Evolutionary conservation across 495 filamentous ascomycete genomes (phyloP).

Genomic region (Penicillium daleae): DNA sequence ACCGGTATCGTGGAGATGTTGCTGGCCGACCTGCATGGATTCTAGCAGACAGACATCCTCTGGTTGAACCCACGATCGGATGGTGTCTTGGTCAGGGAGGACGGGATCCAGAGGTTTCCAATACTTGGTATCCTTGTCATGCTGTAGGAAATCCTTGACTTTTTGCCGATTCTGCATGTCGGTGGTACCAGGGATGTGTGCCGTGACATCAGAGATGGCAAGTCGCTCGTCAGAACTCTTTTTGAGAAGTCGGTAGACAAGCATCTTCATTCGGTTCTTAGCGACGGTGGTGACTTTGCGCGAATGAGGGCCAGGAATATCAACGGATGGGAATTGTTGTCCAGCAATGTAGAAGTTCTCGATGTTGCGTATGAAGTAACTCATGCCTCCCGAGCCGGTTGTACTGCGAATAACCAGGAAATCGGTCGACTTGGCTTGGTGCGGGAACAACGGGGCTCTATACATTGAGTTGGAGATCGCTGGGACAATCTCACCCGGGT

Average conservation of each 20-base stretch:
- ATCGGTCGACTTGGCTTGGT: constrained; percentile 75
- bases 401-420: constrained; percentile 84
- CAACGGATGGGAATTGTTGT: constrained; percentile 86
- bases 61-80: constrained; percentile 86
- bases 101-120: constrained; percentile 82
- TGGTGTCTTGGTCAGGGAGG: constrained; percentile 70
- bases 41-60: constrained; percentile 94
- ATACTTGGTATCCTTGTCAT: constrained; percentile 79
- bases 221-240: constrained; percentile 70
- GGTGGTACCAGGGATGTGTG: constrained; percentile 84
- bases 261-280: constrained; percentile 95
- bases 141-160: constrained; percentile 92
- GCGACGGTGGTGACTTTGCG: constrained; percentile 91
- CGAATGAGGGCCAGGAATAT: constrained; percentile 91
- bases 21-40: constrained; percentile 92
- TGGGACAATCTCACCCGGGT: constrained; percentile 84
- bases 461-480: constrained; percentile 95
- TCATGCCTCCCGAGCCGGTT: constrained; percentile 71
- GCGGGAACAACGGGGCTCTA: constrained; percentile 88
- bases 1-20: constrained; percentile 82
- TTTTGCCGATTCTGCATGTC: constrained; percentile 96
- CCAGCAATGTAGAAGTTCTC: constrained; percentile 89
- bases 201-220: constrained; percentile 76
- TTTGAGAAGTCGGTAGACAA: constrained; percentile 82
- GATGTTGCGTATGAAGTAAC: constrained; percentile 82